phyloP scores from a whole-genome alignment of 225 moss, liverwort and hornwort species.

The Pseudisothecium myosuroides region DNA sequence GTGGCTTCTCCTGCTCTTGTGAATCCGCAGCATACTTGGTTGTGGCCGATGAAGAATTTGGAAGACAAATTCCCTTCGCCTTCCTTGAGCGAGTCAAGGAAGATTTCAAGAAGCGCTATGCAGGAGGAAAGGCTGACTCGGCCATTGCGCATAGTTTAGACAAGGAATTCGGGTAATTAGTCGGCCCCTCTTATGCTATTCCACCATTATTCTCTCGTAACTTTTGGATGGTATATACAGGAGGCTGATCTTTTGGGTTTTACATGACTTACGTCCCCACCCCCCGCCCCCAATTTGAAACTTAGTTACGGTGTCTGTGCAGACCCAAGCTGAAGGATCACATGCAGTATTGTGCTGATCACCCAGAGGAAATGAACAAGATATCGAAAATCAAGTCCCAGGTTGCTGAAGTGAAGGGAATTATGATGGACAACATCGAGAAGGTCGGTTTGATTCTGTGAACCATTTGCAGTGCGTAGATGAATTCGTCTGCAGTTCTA shows the following conservation, averaged over 20 bases:
- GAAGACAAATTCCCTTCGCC: slow-evolving; percentile 51
- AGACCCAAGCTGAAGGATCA: slow-evolving; percentile 51
- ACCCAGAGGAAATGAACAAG: slow-evolving; percentile 64
- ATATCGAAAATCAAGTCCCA: slow-evolving; percentile 55
- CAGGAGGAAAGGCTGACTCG: slow-evolving; percentile 41
- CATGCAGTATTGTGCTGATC: slow-evolving; percentile 59
- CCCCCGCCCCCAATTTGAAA: background rate
- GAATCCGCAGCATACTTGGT: slow-evolving; percentile 36
- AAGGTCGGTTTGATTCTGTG: background rate
- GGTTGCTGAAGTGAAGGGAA: slow-evolving; percentile 58
- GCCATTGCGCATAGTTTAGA: slow-evolving; percentile 49
- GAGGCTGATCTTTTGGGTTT: background rate
- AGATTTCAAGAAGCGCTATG: slow-evolving; percentile 48
- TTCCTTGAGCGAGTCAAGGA: slow-evolving; percentile 59
- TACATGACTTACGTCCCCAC: too few species aligned
- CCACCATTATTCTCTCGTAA: too few species aligned
- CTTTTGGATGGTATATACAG: background rate
- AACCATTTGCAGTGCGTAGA: too few species aligned
- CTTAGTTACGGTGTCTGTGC: background rate
- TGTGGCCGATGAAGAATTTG: slow-evolving; percentile 60
- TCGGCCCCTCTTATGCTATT: background rate
- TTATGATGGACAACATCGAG: slow-evolving; percentile 66
- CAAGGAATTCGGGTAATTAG: slow-evolving; percentile 40
- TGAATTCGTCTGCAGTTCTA: too few species aligned
- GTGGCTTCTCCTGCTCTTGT: background rate